These are phyloP conservation scores for Yarrowia bubula DNA, from an alignment of 805 yeast genomes.

Conservation along the genomic window DNA sequence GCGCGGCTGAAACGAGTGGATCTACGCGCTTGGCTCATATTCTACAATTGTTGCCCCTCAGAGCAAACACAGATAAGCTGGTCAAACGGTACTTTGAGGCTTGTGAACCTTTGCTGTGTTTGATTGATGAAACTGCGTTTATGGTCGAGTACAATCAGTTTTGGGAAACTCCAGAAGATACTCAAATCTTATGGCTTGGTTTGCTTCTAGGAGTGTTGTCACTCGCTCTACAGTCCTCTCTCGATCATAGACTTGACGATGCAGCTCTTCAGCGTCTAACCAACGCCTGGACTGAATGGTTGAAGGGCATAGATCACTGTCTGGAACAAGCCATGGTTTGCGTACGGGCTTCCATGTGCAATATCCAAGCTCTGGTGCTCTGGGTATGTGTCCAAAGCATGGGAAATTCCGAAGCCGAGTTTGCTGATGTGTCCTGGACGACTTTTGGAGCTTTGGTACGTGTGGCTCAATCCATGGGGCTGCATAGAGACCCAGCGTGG, in stretches of 20 bases:
- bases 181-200: constrained; percentile 38
- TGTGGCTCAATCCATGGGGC: constrained; percentile 40
- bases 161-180: constrained; percentile 35
- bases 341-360: constrained; percentile 36
- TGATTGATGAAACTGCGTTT: constrained; percentile 38
- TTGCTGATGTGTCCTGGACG: constrained; percentile 36
- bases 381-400: constrained; percentile 37
- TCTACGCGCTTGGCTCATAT: constrained; percentile 31
- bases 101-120: constrained; percentile 35
- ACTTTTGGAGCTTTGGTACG: constrained; percentile 36
- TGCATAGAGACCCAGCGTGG: constrained; percentile 41
- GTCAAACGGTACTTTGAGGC: constrained; percentile 36
- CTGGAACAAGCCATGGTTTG: constrained; percentile 37
- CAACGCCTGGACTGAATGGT: constrained; percentile 35
- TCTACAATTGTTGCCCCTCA: constrained; percentile 34
- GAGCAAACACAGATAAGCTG: constrained; percentile 33
- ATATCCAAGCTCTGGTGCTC: constrained; percentile 36
- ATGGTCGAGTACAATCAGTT: constrained; percentile 34
- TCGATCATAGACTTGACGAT: constrained; percentile 33
- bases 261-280: constrained; percentile 30
- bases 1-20: background rate
- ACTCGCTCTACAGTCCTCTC: constrained; percentile 35
- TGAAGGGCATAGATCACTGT: constrained; percentile 36
- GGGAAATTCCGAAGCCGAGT: constrained; percentile 29
- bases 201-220: constrained; percentile 36